These are phyloP conservation scores for Phaeosphaeriaceae sp. DNA, from an alignment of 2,329 filamentous ascomycete species.

Conservation along the genomic window DNA sequence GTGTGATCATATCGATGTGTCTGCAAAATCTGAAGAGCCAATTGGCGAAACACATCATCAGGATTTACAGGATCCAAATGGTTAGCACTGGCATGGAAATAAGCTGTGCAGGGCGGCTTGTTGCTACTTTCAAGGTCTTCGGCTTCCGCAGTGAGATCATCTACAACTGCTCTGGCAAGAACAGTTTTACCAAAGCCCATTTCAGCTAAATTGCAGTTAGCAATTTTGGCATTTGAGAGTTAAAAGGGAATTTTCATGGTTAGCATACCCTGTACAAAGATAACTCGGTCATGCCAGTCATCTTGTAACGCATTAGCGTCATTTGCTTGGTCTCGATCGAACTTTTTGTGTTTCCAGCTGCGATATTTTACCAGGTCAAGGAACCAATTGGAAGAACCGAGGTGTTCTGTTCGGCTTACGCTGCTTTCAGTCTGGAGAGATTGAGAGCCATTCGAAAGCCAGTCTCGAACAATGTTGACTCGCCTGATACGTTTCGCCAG, in stretches of 20 bases:
- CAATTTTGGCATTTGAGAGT: conserved; percentile 5
- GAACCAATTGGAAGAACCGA: conserved; percentile 36
- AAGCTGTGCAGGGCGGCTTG: conserved; percentile 27
- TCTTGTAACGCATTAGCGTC: conserved; percentile 17
- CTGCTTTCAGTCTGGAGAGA: conserved; percentile 13
- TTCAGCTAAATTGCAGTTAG: conserved; percentile 22
- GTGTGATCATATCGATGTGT: conserved; percentile 26
- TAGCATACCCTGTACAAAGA: conserved; percentile 39
- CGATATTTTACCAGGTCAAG: conserved; percentile 26
- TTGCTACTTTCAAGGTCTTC: conserved; percentile 32
- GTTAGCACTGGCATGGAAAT: conserved; percentile 31
- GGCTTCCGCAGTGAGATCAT: conserved; percentile 27
- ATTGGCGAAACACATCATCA: conserved; percentile 31
- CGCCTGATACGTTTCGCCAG: conserved; percentile 31
- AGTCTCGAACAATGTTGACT: conserved; percentile 33
- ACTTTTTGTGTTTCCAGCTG: conserved; percentile 30
- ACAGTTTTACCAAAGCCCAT: conserved; percentile 40
- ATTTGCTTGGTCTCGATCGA: conserved; percentile 26
- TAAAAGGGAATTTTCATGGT: no score
- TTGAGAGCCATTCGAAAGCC: conserved; percentile 28
- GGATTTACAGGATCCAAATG: conserved; percentile 22
- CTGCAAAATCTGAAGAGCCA: conserved; percentile 35
- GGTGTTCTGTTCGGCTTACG: conserved; percentile 11
- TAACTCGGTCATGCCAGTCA: conserved; percentile 35
- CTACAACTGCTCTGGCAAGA: conserved; percentile 30